These are phyloP conservation scores for Fusarium transvaalense DNA, from an alignment of 2,329 filamentous ascomycete genomes.

Conservation along the genomic window DNA sequence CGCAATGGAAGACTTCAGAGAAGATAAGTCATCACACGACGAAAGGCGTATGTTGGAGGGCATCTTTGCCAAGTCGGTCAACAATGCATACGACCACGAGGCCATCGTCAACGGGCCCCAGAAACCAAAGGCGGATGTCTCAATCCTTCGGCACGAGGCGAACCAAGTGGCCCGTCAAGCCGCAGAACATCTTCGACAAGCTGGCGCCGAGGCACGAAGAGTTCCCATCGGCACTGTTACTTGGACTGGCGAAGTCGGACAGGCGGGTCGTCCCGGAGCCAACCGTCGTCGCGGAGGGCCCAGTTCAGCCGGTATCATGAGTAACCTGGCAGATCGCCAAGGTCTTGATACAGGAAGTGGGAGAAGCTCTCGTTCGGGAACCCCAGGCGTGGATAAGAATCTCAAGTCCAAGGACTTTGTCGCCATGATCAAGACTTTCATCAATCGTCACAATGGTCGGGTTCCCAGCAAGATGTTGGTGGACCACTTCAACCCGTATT, in stretches of 20 bases:
- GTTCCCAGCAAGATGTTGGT: constrained; percentile 88
- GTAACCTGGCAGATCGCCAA: constrained; percentile 69
- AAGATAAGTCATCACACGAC: constrained; percentile 64
- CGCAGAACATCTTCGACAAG: constrained; percentile 78
- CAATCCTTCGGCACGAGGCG: constrained; percentile 85
- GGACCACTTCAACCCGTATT: constrained; percentile 89
- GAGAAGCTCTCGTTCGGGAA: constrained; percentile 61
- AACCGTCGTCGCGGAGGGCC: constrained; percentile 65
- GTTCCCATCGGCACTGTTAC: constrained; percentile 88
- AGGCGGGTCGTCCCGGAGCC: constrained; percentile 76
- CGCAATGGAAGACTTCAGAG: constrained; percentile 73
- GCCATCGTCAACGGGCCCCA: constrained; percentile 85
- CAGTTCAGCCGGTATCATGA: constrained; percentile 67
- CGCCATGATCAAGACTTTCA: constrained; percentile 81
- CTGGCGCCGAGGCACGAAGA: constrained; percentile 77
- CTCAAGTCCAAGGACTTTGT: constrained; percentile 73
- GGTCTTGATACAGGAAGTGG: constrained; percentile 60
- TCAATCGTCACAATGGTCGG: constrained; percentile 80
- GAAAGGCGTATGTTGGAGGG: constrained; percentile 87
- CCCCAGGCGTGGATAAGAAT: constrained; percentile 56
- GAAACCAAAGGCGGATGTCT: constrained; percentile 78
- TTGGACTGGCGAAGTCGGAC: constrained; percentile 90
- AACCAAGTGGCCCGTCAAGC: constrained; percentile 82
- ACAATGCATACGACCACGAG: constrained; percentile 94
- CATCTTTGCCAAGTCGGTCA: constrained; percentile 88